Evolutionary conservation across 1,139 yeast species (phyloP), one percentile per base, ranked within the genome.

Genomic region (Fermentozyma sake): DNA sequence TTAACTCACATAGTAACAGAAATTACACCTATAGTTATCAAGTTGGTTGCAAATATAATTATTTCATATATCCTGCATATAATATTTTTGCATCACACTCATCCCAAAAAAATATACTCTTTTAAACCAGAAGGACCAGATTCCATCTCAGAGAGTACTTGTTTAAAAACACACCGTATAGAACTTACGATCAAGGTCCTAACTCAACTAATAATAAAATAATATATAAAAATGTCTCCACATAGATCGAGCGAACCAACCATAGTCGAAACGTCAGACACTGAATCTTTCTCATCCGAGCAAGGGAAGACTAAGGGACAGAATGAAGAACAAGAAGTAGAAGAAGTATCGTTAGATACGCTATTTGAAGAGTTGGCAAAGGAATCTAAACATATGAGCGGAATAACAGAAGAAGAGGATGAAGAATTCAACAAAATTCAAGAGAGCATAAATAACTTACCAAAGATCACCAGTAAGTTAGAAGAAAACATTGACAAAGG

Each of bases 381-480:
- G 21, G 33, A 34, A 15, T 28, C 38, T 20, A 33, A 37, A 26
- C 24, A 27, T 14, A 19, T 32, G 23, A 22, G 16, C 12, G 31
- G 21, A 8, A 24, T 14, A 10, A 9, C 18, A 9, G 36, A 33
- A 14, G 35, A 32, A 4, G 41, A 49, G 17, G 58, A 53, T 6
- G 31, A 28, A n/a, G 35, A 31, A 24, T 61, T 57, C 30, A 35
- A 44, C 10, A 41, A 48, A 24, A 52, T 66, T 26, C 58, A 59
- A 26, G 38, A 44, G 18, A 39, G 56, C 19, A 50, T 66, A 9
- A 43, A 44, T 7, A 48, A 41, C 4, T 48, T 67, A 18, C 73
- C 73, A 7, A 59, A 61, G 30, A 55, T 67, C 16, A 37, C 49
- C n/a, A 48, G 58, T 13, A 43, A 45, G 19, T 44, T 57, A 26